Evolutionary conservation across 805 yeast genomes (phyloP), one percentile per base, ranked within the genome.

Genomic region (Starmerella powellii): DNA sequence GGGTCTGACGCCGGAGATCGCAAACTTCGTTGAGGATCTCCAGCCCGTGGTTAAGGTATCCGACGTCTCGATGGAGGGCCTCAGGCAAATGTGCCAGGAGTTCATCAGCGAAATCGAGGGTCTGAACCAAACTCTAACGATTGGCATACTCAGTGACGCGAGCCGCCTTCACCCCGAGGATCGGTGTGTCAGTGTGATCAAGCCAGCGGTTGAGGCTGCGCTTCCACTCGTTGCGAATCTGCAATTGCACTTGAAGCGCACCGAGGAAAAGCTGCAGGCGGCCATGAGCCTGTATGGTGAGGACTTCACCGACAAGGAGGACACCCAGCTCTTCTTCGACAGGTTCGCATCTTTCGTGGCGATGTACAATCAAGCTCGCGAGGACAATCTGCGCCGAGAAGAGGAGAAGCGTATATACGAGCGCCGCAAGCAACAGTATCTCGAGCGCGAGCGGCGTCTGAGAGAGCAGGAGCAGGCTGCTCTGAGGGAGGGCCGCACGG

Each of bases 271-370:
- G 46, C 82, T 81, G 56, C 74, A 74, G 40, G 67, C 71, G 27
- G 65, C 86, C 48, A 80, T 91, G 93, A 70, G 70, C 48, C 76
- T 73, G 52, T 91, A 83, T 57, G 97, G 96, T n/a, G 98, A 91
- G 61, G 93, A 84, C 58, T 70, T 81, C 1, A 62, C 59, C 8
- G 96, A 88, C 59, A 65, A 72, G 30, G 66, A 68, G 50, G 73
- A 87, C 15, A 72, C 79, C 41, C 72, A 74, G 46, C 63, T 76
- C 0, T 88, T 91, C 54, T 84, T 88, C 57, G 69, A 66, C 47
- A 83, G 84, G 58, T 81, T 91, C 61, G 71, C 80, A n/a, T 73
- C 75, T 40, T 91, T 91, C 59, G 73, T 83, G 1, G 65, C 65
- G 30, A 93, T 84, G 54, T 93, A 80, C 63, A 76, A 80, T 57